phyloP scores from a whole-genome alignment of 768 basidiomycete genomes.

The Inosperma sp. region DNA sequence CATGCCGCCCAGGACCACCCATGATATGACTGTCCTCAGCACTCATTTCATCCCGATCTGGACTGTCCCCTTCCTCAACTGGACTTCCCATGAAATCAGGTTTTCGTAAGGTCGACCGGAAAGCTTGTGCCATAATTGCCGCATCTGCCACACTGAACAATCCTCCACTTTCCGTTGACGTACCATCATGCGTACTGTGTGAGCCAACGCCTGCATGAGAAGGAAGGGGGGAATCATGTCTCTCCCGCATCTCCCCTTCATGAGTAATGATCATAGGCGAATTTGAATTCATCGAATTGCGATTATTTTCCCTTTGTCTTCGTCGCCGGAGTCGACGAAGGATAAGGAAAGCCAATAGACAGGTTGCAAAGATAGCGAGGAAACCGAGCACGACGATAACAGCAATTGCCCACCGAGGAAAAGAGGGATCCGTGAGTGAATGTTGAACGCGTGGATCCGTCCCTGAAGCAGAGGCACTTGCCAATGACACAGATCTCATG shows the following conservation, averaged over 20 bases:
- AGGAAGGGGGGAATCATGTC: conserved; percentile 29
- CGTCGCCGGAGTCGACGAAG: conserved; percentile 60
- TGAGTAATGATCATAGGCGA: conserved; percentile 80
- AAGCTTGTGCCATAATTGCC: conserved; percentile 90
- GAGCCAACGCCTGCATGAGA: conserved; percentile 25
- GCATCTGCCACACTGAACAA: conserved; percentile 83
- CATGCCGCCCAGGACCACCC: conserved; percentile 5
- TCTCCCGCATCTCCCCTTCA: conserved; percentile 30
- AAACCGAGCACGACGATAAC: conserved; percentile 84
- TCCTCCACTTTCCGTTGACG: conserved; percentile 65
- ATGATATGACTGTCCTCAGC: conserved; percentile 18
- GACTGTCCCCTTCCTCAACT: conserved; percentile 67
- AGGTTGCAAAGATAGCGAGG: conserved; percentile 68
- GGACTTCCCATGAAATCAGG: conserved; percentile 76
- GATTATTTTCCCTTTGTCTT: conserved; percentile 47
- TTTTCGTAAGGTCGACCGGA: conserved; percentile 81
- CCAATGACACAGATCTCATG: conserved; percentile 28
- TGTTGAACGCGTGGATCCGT: conserved; percentile 47
- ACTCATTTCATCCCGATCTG: conserved; percentile 38
- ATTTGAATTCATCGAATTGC: conserved; percentile 73
- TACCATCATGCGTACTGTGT: conserved; percentile 54
- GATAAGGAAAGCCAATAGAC: conserved; percentile 67
- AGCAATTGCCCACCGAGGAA: conserved; percentile 90
- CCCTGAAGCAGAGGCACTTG: conserved; percentile 27
- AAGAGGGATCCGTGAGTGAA: conserved; percentile 34